Conservation (phyloP, 768 basidiomycete genomes). For the Pseudohyphozyma bogoriensis region DNA sequence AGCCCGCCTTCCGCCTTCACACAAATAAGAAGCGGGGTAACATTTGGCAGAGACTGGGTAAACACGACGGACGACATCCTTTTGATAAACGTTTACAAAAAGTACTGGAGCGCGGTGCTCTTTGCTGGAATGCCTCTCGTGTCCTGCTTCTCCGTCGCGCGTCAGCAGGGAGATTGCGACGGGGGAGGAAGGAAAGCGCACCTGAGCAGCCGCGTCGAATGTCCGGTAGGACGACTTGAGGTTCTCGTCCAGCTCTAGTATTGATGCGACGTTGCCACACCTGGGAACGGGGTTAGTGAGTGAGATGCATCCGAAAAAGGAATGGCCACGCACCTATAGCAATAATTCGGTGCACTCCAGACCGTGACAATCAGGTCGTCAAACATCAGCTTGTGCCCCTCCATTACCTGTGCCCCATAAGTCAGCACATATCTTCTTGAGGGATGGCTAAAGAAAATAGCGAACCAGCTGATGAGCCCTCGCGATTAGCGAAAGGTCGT, state of each 20-base stretch:
- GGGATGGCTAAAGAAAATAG: conserved; percentile 32
- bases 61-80: no score
- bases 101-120: conserved; percentile 29
- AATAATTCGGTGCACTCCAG: conserved; percentile 97
- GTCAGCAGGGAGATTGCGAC: conserved; percentile 41
- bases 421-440: no score
- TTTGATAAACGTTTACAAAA: no score
- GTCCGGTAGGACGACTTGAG: conserved; percentile 92
- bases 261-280: conserved; percentile 92
- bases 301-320: background rate
- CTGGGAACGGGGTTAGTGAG: conserved; percentile 42
- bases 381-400: conserved; percentile 77
- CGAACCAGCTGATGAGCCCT: conserved; percentile 81
- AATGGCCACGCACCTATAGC: conserved; percentile 63
- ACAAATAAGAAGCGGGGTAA: no score
- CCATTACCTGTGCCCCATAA: conserved; percentile 37
- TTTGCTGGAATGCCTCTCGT: conserved; percentile 30
- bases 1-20: no score
- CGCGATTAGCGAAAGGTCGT: conserved; percentile 88
- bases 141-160: conserved; percentile 19
- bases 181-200: conserved; percentile 66
- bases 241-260: conserved; percentile 86
- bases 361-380: conserved; percentile 90
- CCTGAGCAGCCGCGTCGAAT: conserved; percentile 83
- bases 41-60: no score